Evolutionary conservation across 441 rosid genomes (phyloP).

Genomic region (Mallotus japonicus): DNA sequence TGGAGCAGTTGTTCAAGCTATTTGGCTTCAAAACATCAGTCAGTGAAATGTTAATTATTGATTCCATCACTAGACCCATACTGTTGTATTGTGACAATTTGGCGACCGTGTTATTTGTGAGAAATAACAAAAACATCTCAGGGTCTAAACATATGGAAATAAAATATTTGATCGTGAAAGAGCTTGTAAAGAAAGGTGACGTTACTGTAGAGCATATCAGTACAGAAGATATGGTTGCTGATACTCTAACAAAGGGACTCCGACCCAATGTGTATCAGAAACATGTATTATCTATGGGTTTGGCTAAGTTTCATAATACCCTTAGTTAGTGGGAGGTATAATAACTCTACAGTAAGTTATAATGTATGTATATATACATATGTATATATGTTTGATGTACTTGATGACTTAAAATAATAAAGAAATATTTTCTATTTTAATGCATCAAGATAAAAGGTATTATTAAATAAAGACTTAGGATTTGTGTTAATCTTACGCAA

Average conservation of each 20-base stretch:
- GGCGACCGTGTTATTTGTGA: too few relatives aligned
- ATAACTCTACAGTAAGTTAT: not conserved
- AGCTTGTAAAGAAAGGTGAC: not conserved
- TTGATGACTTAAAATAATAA: not conserved
- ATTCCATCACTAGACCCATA: too few relatives aligned
- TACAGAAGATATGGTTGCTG: not conserved
- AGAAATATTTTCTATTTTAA: too few relatives aligned
- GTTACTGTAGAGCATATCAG: not conserved
- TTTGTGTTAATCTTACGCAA: too few relatives aligned
- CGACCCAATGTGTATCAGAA: not conserved
- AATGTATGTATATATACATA: not conserved
- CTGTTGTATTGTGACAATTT: too few relatives aligned
- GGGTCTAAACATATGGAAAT: too few relatives aligned
- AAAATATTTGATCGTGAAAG: not conserved
- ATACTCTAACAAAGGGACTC: constrained; percentile 2
- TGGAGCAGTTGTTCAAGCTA: too few relatives aligned
- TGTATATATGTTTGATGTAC: not conserved
- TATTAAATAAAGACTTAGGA: too few relatives aligned
- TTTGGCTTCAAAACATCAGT: too few relatives aligned
- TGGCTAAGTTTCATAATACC: not conserved
- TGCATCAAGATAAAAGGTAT: too few relatives aligned
- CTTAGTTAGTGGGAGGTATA: not conserved
- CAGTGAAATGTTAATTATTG: too few relatives aligned
- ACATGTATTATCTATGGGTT: not conserved
- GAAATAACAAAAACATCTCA: too few relatives aligned